Percentiles rank a stretch among this genome's conserved stretches.
Conservation (phyloP, 768 basidiomycete genomes). For the Chiua virens region DNA sequence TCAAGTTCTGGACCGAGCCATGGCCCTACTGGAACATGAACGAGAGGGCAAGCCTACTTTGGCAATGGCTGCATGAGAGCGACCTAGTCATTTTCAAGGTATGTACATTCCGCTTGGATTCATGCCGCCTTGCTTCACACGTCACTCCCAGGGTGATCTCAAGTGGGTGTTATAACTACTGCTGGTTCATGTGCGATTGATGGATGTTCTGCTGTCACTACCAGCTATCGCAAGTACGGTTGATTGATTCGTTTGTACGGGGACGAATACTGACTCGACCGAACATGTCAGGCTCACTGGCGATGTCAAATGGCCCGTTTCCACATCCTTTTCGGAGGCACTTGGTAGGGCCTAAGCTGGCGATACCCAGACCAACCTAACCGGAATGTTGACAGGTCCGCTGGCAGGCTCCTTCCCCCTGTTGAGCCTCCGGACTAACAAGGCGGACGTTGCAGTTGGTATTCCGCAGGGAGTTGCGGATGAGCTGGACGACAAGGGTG, state of each 20-base stretch:
- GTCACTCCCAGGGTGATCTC: slow-evolving; percentile 69
- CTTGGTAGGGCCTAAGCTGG: slow-evolving; percentile 49
- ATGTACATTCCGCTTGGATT: slow-evolving; percentile 4
- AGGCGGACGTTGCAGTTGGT: slow-evolving; percentile 92
- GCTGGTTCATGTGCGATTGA: background rate
- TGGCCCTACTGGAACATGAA: slow-evolving; percentile 78
- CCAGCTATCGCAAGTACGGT: slow-evolving; percentile 85
- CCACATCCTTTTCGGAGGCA: slow-evolving; percentile 71
- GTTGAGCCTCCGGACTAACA: slow-evolving; percentile 87
- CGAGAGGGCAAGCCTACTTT: slow-evolving; percentile 49
- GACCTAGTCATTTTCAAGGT: slow-evolving; percentile 87
- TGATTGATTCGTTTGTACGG: background rate
- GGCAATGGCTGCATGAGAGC: slow-evolving; percentile 49
- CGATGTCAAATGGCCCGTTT: slow-evolving; percentile 85
- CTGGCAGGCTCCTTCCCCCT: slow-evolving; percentile 78
- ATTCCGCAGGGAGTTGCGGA: slow-evolving; percentile 66
- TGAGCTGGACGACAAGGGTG: slow-evolving; percentile 59
- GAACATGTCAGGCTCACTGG: slow-evolving; percentile 68
- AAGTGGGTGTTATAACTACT: slow-evolving; percentile 58
- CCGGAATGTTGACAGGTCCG: slow-evolving; percentile 50
- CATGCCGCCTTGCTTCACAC: background rate
- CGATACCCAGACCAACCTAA: slow-evolving; percentile 4
- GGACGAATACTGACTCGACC: slow-evolving; percentile 2
- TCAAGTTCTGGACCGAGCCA: slow-evolving; percentile 72
- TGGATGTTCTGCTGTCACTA: slow-evolving; percentile 2